Evolutionary conservation across 2,329 filamentous ascomycete species (phyloP).

Genomic region (Aspergillus chevalieri): DNA sequence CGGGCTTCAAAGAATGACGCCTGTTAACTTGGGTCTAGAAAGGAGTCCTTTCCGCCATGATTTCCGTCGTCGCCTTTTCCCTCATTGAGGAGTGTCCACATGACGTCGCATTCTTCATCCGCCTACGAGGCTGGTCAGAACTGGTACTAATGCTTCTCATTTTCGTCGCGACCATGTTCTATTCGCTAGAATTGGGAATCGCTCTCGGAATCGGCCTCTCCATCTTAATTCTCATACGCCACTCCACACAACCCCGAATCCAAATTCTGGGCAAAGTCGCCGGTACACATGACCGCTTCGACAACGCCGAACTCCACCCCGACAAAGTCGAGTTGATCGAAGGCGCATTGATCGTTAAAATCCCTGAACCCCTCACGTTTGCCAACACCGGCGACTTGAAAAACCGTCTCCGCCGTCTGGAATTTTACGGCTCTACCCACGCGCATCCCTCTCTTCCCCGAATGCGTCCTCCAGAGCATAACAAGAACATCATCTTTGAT

Average conservation of each 20-base stretch:
- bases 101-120: constrained; percentile 83
- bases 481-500: constrained; percentile 91
- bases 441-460: constrained; percentile 84
- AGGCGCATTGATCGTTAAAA: constrained; percentile 91
- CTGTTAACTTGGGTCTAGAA: constrained; percentile 50
- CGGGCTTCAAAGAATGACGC: too few relatives aligned
- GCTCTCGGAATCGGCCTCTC: constrained; percentile 89
- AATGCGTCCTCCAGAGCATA: constrained; percentile 69
- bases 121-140: constrained; percentile 79
- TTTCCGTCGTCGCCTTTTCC: constrained; percentile 89
- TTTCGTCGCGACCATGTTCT: constrained; percentile 87
- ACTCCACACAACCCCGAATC: constrained; percentile 86
- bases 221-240: constrained; percentile 79
- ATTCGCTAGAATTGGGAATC: constrained; percentile 88
- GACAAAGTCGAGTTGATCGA: constrained; percentile 80
- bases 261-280: constrained; percentile 90
- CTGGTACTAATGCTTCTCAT: constrained; percentile 83
- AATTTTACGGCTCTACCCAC: constrained; percentile 78
- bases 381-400: constrained; percentile 93
- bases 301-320: constrained; percentile 71
- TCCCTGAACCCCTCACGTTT: constrained; percentile 92
- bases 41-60: constrained; percentile 88
- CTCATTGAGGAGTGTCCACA: constrained; percentile 92
- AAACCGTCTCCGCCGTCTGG: constrained; percentile 71
- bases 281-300: constrained; percentile 69